Conservation (phyloP, 768 basidiomycete species). For the Xerocomellus amylosporus region DNA sequence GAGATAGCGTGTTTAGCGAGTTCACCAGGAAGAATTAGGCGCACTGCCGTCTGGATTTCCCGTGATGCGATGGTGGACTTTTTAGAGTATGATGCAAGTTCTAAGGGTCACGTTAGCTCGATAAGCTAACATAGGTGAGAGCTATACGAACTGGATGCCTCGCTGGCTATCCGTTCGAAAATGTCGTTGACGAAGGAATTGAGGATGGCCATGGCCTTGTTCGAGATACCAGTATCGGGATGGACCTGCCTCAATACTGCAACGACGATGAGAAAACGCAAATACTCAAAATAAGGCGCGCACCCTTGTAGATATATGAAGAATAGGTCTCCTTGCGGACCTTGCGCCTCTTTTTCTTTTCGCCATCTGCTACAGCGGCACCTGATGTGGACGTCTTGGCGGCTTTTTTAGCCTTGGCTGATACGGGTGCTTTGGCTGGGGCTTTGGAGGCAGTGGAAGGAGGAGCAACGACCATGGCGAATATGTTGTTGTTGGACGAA, state of each 20-base stretch:
- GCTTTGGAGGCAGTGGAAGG: constrained; percentile 43
- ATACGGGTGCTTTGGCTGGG: constrained; percentile 41
- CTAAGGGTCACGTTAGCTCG: constrained; percentile 35
- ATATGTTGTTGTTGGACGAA: constrained; percentile 8
- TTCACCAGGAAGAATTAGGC: constrained; percentile 95
- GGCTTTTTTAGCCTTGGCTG: constrained; percentile 46
- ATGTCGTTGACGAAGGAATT: constrained; percentile 95
- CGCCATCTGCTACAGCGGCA: constrained; percentile 54
- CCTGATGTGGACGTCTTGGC: constrained; percentile 58
- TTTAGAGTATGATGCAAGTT: constrained; percentile 97
- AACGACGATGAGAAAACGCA: constrained; percentile 1
- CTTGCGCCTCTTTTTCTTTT: constrained; percentile 91
- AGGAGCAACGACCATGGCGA: constrained; percentile 60
- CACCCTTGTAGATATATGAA: constrained; percentile 93
- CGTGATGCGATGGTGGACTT: constrained; percentile 98
- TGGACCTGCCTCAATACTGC: constrained; percentile 95
- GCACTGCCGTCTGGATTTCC: constrained; percentile 96
- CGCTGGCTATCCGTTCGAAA: constrained; percentile 88
- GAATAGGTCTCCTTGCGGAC: constrained; percentile 89
- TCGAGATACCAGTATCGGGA: constrained; percentile 98
- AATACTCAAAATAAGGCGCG: not conserved
- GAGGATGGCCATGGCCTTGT: constrained; percentile 91
- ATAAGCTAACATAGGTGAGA: not conserved
- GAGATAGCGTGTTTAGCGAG: constrained; percentile 98
- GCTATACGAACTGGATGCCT: constrained; percentile 73